A percentile compares a stretch with the other conserved stretches of the same genome.
Evolutionary conservation across 768 basidiomycete species (phyloP).

Genomic region (Suillus spraguei): DNA sequence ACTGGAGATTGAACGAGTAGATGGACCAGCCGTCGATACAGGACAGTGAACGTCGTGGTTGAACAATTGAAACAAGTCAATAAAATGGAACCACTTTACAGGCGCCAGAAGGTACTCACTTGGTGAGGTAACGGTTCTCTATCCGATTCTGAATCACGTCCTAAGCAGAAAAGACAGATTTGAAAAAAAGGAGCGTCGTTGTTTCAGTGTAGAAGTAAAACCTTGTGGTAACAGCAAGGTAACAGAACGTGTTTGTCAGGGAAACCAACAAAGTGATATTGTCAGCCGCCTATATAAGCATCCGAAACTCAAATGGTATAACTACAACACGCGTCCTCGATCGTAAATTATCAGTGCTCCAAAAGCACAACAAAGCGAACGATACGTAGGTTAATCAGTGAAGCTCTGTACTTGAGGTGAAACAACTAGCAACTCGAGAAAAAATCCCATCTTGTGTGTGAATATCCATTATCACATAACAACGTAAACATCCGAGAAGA

Average conservation of each 20-base stretch:
- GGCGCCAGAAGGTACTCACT: constrained; percentile 5
- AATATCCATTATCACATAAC: constrained; percentile 7
- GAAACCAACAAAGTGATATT: neutral
- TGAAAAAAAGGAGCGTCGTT: constrained; percentile 1
- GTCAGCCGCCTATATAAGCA: neutral
- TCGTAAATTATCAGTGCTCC: neutral
- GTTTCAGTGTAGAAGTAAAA: neutral
- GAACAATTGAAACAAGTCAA: constrained; percentile 6
- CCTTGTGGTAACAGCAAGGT: neutral
- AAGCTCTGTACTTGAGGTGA: constrained; percentile 8
- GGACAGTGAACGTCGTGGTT: constrained; percentile 1
- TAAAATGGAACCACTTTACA: constrained; percentile 1
- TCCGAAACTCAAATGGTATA: neutral
- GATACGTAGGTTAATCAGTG: constrained; percentile 4
- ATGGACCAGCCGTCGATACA: constrained; percentile 7
- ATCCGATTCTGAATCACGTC: neutral
- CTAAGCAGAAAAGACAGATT: constrained; percentile 7
- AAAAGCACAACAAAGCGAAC: neutral
- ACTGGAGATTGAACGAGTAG: neutral
- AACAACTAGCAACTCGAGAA: constrained; percentile 6
- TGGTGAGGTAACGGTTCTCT: constrained; percentile 4
- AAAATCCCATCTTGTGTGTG: neutral
- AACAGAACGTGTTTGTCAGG: neutral
- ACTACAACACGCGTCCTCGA: constrained; percentile 3
- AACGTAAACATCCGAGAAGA: constrained; percentile 9